These are phyloP conservation scores for Talaromyces sp. DNA, from an alignment of 2,329 filamentous ascomycete genomes.

Conservation along the genomic window DNA sequence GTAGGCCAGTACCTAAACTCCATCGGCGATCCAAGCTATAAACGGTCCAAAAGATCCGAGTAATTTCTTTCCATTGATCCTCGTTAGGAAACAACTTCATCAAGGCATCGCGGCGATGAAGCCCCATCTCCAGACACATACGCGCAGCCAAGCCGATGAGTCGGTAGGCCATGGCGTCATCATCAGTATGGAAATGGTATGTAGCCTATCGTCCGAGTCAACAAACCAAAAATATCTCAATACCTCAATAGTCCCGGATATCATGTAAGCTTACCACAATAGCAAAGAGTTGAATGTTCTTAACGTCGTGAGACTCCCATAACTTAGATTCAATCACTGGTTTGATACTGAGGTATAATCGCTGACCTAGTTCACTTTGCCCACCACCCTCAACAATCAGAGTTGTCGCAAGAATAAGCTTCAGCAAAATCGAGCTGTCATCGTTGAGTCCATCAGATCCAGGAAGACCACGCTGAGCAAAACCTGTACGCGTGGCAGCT, in stretches of 20 bases:
- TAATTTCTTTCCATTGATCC: slow-evolving; percentile 66
- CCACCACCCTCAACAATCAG: slow-evolving; percentile 78
- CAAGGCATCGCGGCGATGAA: slow-evolving; percentile 78
- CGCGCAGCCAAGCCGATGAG: slow-evolving; percentile 81
- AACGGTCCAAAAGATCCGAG: slow-evolving; percentile 81
- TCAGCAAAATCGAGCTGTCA: slow-evolving; percentile 71
- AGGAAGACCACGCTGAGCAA: slow-evolving; percentile 57
- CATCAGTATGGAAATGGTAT: slow-evolving; percentile 83
- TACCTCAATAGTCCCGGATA: neutral
- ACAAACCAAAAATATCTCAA: no score
- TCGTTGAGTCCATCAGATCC: slow-evolving; percentile 64
- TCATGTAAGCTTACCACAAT: slow-evolving; percentile 43
- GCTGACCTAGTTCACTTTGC: slow-evolving; percentile 71
- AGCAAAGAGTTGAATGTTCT: slow-evolving; percentile 61
- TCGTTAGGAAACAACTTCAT: slow-evolving; percentile 68
- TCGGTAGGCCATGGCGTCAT: slow-evolving; percentile 84
- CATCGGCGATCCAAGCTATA: slow-evolving; percentile 84
- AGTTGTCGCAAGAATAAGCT: slow-evolving; percentile 79
- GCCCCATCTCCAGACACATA: slow-evolving; percentile 76
- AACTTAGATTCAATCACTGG: slow-evolving; percentile 67
- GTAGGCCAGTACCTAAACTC: slow-evolving; percentile 87
- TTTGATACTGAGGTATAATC: slow-evolving; percentile 76
- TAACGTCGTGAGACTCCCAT: slow-evolving; percentile 60
- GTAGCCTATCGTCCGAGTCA: slow-evolving; percentile 64
- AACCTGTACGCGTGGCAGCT: slow-evolving; percentile 61